A percentile compares a stretch with the other conserved stretches of the same genome.
Evolutionary conservation across 371 early-diverging fungal genomes (phyloP).

Genomic region (Umbelopsis sp.): DNA sequence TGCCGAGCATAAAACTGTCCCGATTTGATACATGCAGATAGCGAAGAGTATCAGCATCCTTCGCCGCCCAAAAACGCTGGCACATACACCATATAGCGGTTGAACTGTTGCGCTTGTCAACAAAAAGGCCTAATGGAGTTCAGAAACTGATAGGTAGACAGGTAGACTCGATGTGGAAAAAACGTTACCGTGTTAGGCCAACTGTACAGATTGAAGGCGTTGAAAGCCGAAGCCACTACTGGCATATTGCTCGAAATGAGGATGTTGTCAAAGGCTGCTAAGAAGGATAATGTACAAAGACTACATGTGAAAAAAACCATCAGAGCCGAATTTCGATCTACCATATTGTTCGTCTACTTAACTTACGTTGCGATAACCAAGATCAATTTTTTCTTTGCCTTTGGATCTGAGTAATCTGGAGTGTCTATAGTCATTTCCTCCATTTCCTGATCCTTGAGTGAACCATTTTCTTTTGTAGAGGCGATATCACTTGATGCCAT

Average conservation of each 20-base stretch:
- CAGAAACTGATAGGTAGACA: not conserved
- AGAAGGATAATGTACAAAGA: conserved; percentile 40
- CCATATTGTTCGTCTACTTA: not conserved
- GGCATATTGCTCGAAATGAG: conserved; percentile 42
- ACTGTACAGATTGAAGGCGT: conserved; percentile 39
- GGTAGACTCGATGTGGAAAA: not conserved
- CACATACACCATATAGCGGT: conserved; percentile 65
- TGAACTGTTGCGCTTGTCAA: conserved; percentile 57
- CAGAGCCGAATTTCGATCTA: not conserved
- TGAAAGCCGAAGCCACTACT: conserved; percentile 40
- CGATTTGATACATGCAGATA: conserved; percentile 63
- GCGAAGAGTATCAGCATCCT: conserved; percentile 58
- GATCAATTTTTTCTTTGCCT: not conserved
- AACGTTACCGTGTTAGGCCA: conserved; percentile 45
- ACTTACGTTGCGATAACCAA: conserved; percentile 14
- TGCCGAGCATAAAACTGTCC: conserved; percentile 67
- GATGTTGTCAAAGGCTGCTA: conserved; percentile 51
- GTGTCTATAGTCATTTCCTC: not conserved
- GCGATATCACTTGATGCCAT: not conserved
- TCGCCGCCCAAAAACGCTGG: conserved; percentile 74
- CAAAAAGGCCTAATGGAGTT: conserved; percentile 36
- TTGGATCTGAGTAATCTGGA: not conserved
- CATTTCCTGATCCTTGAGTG: not conserved
- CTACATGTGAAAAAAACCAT: conserved; percentile 17
- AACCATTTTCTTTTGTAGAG: not conserved